These are phyloP conservation scores for Beauveria scarabaeidicola DNA, from an alignment of 2,329 filamentous ascomycete species.

Conservation along the genomic window DNA sequence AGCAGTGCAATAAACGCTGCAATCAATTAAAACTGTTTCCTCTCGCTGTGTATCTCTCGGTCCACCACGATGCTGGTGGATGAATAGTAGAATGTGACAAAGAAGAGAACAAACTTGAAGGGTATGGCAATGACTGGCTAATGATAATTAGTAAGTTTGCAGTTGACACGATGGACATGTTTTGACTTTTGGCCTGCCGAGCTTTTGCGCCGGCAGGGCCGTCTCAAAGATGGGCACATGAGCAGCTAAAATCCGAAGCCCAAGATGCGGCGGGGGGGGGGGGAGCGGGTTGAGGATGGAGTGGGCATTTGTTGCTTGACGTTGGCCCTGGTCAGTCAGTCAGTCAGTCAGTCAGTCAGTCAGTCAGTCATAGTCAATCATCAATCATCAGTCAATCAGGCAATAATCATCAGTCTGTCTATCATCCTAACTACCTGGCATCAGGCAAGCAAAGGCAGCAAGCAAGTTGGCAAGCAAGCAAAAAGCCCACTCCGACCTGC, in stretches of 20 bases:
- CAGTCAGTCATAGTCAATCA: not conserved
- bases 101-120: not conserved
- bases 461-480: too few species aligned
- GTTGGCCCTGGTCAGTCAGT: not conserved
- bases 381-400: not conserved
- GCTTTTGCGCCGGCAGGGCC: constrained; percentile 25
- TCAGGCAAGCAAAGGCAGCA: not conserved
- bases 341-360: not conserved
- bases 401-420: not conserved
- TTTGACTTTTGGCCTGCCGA: constrained; percentile 26
- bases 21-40: not conserved
- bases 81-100: not conserved
- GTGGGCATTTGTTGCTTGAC: too few species aligned
- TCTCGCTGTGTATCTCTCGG: not conserved
- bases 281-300: too few species aligned
- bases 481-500: not conserved
- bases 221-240: constrained; percentile 40
- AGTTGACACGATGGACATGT: constrained; percentile 16
- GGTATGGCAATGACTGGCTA: not conserved
- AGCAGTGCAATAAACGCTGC: not conserved
- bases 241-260: constrained; percentile 20
- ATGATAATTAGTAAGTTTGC: not conserved
- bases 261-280: not conserved
- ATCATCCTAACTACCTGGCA: not conserved
- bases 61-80: not conserved